Evolutionary conservation across 2,329 filamentous ascomycete species (phyloP), one percentile per base, ranked within the genome.

Genomic region (Trichophyton schoenleinii): DNA sequence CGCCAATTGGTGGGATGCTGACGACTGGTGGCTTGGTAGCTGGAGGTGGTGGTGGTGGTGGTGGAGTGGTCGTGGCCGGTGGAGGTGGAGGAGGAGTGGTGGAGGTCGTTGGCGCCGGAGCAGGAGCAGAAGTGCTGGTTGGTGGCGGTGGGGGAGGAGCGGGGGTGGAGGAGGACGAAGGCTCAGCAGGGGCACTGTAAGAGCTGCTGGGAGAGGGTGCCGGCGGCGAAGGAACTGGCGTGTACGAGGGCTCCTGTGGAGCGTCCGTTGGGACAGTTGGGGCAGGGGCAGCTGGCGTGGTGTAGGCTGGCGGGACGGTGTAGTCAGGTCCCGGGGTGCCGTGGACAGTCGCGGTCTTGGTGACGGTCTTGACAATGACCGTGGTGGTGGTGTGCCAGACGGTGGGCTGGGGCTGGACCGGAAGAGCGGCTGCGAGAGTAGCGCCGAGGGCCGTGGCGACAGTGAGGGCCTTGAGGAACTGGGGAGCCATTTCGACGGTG

Each of bases 251-350:
- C 41, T 44, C 3, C 41, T 44, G 11, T 18, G 41, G 41, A 75
- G n/a, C 85, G 85, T 1, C 79, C 74, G 18, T 48, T 11, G 44
- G 44, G 7, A 48, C 44, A 46, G 78, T 78, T 13, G 80, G 75
- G 49, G 20, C 20, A 25, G 80, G 75, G 49, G 20, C 20, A 25
- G 73, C 69, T 41, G 75, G 74, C 18, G 76, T 78, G 5, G 79
- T 63, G 13, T 69, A 67, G 44, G 70, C 70, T 31, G 72, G 73
- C 57, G 68, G 67, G 52, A 73, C 76, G 15, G 78, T 78, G 62
- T 74, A 72, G 59, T 77, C 71, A 34, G 82, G 77, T 58, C 60
- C 63, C 25, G 81, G 77, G 22, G 77, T 77, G 66, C 83, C 84
- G 60, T 72, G 76, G 18, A 75, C 71, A 41, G 72, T 73, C 42